Percentiles rank a stretch among this genome's conserved stretches.
phyloP scores from a whole-genome alignment of 2,329 filamentous ascomycete species.

The Leptodontidium sp. region DNA sequence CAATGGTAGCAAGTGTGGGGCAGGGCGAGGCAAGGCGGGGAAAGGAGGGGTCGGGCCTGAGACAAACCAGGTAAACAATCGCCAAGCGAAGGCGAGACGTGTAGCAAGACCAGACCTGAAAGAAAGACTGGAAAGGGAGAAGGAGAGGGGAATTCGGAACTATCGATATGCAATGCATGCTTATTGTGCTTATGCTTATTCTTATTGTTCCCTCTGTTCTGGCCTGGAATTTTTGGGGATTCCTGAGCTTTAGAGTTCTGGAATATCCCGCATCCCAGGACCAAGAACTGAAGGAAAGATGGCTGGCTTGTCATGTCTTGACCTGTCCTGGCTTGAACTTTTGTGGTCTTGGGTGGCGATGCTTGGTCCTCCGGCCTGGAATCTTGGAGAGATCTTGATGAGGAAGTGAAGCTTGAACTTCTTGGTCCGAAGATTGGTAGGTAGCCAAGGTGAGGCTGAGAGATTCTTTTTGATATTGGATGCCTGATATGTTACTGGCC shows the following conservation, averaged over 20 bases:
- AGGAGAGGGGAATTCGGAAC: not conserved
- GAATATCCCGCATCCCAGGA: not conserved
- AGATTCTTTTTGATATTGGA: not conserved
- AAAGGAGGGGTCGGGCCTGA: not conserved
- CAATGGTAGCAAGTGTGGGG: too few species aligned
- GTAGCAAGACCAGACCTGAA: too few species aligned
- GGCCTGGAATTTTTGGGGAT: not conserved
- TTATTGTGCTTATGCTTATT: slow-evolving; percentile 8
- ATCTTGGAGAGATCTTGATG: not conserved
- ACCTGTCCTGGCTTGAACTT: not conserved
- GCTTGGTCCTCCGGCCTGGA: too few species aligned
- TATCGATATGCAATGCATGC: slow-evolving; percentile 14
- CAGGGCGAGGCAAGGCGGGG: not conserved
- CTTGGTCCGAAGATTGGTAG: not conserved
- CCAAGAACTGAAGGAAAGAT: not conserved
- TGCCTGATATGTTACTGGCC: not conserved
- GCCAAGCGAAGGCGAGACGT: not conserved
- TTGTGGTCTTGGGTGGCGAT: not conserved
- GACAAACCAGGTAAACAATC: slow-evolving; percentile 2
- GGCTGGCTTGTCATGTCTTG: not conserved
- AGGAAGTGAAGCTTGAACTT: not conserved
- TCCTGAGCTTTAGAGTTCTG: not conserved
- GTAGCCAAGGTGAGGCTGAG: slow-evolving; percentile 14
- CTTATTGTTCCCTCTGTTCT: not conserved
- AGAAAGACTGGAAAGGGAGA: not conserved